A percentile compares a stretch with the other conserved stretches of the same genome.
phyloP scores from a whole-genome alignment of 73 alveolate genomes.

The Stentor coeruleus region DNA sequence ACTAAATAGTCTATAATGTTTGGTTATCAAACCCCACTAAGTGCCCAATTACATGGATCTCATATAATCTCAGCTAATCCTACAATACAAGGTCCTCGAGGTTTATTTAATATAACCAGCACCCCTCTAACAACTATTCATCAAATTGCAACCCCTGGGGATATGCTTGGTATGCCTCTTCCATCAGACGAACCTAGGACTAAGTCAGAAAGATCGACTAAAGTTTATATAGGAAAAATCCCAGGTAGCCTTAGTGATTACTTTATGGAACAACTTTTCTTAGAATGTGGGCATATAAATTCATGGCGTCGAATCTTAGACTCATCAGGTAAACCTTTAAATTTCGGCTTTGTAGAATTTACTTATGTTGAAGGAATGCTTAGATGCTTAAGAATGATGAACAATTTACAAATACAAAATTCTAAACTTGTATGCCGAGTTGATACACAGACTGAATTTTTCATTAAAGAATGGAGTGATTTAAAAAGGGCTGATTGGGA shows the following conservation, averaged over 20 bases:
- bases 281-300: slow-evolving; percentile 28
- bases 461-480: slow-evolving; percentile 28
- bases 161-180: slow-evolving; percentile 17
- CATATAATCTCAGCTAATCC: neutral
- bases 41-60: neutral
- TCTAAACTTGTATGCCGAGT: slow-evolving; percentile 20
- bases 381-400: slow-evolving; percentile 27
- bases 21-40: too few relatives aligned
- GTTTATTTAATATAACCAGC: slow-evolving; percentile 21
- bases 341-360: slow-evolving; percentile 27
- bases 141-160: slow-evolving; percentile 18
- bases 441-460: slow-evolving; percentile 26
- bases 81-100: slow-evolving; percentile 17
- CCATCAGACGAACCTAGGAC: slow-evolving; percentile 29
- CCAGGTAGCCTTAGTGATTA: slow-evolving; percentile 23
- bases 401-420: neutral
- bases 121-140: slow-evolving; percentile 12
- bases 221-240: slow-evolving; percentile 28
- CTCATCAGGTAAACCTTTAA: slow-evolving; percentile 15
- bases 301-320: slow-evolving; percentile 16
- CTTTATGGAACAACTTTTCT: slow-evolving; percentile 28
- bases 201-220: slow-evolving; percentile 29
- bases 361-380: slow-evolving; percentile 28
- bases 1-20: too few relatives aligned
- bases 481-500: slow-evolving; percentile 32